A percentile compares a stretch with the other conserved stretches of the same genome.
These are phyloP conservation scores for Saccharomyces hybrid DNA, from an alignment of 1,139 yeast genomes.

Conservation along the genomic window DNA sequence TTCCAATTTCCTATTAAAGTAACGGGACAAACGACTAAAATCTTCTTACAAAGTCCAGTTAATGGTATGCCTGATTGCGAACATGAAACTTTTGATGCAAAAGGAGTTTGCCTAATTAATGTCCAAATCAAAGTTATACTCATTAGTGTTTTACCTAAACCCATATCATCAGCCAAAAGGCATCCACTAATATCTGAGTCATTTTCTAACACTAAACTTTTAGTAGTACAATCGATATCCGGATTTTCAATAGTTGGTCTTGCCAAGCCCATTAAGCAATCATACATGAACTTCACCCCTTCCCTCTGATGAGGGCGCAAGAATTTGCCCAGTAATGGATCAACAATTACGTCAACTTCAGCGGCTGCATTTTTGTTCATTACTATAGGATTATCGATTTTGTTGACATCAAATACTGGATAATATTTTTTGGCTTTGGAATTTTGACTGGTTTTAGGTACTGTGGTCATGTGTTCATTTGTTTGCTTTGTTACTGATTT, in stretches of 20 bases:
- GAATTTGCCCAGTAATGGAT: conserved; percentile 48
- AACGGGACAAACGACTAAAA: conserved; percentile 85
- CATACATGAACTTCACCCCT: conserved; percentile 74
- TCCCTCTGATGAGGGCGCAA: conserved; percentile 80
- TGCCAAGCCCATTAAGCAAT: conserved; percentile 66
- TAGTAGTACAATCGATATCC: conserved; percentile 8
- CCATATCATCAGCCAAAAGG: conserved; percentile 94
- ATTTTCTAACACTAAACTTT: conserved; percentile 20
- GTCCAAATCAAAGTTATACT: conserved; percentile 84
- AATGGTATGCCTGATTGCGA: conserved; percentile 27
- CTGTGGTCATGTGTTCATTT: conserved; percentile 7
- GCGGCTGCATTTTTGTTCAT: conserved; percentile 36
- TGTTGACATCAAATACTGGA: conserved; percentile 38
- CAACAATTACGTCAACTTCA: conserved; percentile 58
- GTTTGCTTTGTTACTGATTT: conserved; percentile 12
- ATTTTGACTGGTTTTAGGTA: not conserved
- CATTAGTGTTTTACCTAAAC: conserved; percentile 87
- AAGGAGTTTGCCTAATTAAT: conserved; percentile 65
- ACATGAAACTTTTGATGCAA: conserved; percentile 22
- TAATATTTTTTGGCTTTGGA: conserved; percentile 12
- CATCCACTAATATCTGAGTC: conserved; percentile 57
- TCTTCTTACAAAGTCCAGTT: conserved; percentile 38
- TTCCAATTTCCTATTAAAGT: conserved; percentile 86
- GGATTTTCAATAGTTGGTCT: conserved; percentile 26
- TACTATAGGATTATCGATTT: conserved; percentile 38